A percentile compares a stretch with the other conserved stretches of the same genome.
Conservation (phyloP, 306 rosid genomes). For the Quercus cerris region DNA sequence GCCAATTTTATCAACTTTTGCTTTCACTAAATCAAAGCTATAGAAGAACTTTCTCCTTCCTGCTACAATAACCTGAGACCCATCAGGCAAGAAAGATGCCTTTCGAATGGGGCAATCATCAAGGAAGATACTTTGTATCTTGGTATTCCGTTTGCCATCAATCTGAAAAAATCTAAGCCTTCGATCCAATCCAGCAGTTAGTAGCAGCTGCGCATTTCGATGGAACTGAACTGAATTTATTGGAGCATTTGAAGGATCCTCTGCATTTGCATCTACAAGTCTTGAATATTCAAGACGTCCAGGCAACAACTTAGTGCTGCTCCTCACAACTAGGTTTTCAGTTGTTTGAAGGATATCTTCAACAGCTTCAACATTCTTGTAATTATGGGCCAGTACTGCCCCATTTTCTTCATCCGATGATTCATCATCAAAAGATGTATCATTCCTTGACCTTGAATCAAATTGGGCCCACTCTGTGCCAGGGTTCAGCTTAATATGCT, state of each 20-base stretch:
- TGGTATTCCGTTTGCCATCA: conserved; percentile 54
- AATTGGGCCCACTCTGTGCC: conserved; percentile 78
- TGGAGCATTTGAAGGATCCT: conserved; percentile 67
- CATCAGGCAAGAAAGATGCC: conserved; percentile 86
- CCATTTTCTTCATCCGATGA: conserved; percentile 66
- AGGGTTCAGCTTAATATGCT: conserved; percentile 75
- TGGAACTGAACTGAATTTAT: conserved; percentile 85
- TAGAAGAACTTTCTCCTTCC: conserved; percentile 43
- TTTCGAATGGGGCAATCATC: conserved; percentile 75
- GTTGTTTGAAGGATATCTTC: too few relatives aligned
- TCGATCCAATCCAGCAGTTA: conserved; percentile 75
- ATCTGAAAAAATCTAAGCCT: conserved; percentile 80
- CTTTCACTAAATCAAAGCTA: too few relatives aligned
- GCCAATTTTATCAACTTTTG: too few relatives aligned
- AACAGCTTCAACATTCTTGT: conserved; percentile 19
- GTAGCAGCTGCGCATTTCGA: conserved; percentile 76
- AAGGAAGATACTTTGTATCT: conserved; percentile 55
- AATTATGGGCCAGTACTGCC: conserved; percentile 37
- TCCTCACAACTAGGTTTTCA: too few relatives aligned
- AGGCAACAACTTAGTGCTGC: too few relatives aligned
- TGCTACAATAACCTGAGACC: conserved; percentile 77
- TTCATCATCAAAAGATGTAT: conserved; percentile 44
- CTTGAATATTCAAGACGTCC: too few relatives aligned
- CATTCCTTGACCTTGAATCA: conserved; percentile 31
- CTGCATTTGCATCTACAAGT: background rate